These are phyloP conservation scores for Aspergillus cejpii DNA, from an alignment of 2,329 filamentous ascomycete species.

Conservation along the genomic window DNA sequence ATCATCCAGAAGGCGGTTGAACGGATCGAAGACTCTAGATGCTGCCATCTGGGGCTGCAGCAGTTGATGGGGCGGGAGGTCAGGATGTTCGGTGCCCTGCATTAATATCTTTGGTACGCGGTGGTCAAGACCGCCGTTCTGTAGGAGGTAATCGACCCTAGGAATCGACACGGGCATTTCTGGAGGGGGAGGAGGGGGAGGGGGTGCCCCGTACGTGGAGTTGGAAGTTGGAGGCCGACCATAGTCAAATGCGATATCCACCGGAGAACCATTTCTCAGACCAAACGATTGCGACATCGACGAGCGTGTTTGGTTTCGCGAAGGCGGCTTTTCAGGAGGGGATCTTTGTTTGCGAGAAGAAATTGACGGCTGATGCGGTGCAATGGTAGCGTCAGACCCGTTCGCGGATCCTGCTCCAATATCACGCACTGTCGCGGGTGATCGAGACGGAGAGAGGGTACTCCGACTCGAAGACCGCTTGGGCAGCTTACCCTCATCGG, in stretches of 20 bases:
- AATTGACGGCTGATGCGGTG: conserved; percentile 37
- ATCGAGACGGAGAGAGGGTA: conserved; percentile 31
- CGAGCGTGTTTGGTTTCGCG: conserved; percentile 31
- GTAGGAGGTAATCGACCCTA: conserved; percentile 83
- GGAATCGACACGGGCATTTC: conserved; percentile 62
- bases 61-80: conserved; percentile 51
- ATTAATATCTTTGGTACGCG: conserved; percentile 68
- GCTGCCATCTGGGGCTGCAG: conserved; percentile 62
- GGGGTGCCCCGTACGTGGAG: conserved; percentile 40
- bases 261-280: conserved; percentile 24
- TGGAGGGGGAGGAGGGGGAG: conserved; percentile 71
- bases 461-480: conserved; percentile 29
- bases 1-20: conserved; percentile 75
- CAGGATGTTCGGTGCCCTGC: conserved; percentile 42
- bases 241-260: conserved; percentile 35
- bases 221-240: conserved; percentile 26
- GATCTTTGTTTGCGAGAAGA: conserved; percentile 25
- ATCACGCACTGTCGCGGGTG: conserved; percentile 33
- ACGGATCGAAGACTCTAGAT: conserved; percentile 71
- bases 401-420: conserved; percentile 31
- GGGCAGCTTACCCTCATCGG: conserved; percentile 29
- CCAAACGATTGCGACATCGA: conserved; percentile 23
- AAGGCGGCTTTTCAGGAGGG: conserved; percentile 31
- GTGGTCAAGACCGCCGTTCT: conserved; percentile 73
- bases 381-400: conserved; percentile 44